These are phyloP conservation scores for Styphnolobium japonicum DNA, from an alignment of 306 rosid genomes.

Conservation along the genomic window DNA sequence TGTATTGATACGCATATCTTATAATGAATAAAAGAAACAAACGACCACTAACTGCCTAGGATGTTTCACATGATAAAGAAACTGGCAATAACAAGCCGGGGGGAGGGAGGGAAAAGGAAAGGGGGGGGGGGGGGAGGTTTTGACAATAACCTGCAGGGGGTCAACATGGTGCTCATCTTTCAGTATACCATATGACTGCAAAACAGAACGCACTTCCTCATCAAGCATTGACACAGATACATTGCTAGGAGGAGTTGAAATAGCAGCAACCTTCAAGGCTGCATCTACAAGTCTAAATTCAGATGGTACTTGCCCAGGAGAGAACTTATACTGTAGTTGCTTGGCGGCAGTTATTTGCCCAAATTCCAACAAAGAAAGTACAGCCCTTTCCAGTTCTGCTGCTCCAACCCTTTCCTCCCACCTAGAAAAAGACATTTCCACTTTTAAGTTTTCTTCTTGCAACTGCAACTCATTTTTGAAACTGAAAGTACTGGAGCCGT, in stretches of 20 bases:
- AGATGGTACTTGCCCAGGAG: conserved; percentile 74
- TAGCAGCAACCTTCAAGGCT: conserved; percentile 77
- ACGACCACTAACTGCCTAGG: neutral
- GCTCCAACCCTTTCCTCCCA: conserved; percentile 98
- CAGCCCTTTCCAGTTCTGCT: conserved; percentile 87
- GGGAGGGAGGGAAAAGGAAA: too few species aligned
- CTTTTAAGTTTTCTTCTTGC: conserved; percentile 67
- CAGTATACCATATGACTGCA: conserved; percentile 46
- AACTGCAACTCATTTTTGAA: conserved; percentile 54
- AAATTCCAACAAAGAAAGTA: conserved; percentile 90
- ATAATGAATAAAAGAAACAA: neutral
- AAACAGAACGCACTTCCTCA: conserved; percentile 64
- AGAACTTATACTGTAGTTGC: conserved; percentile 88
- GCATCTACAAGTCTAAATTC: conserved; percentile 85
- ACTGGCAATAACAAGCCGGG: neutral
- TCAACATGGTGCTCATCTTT: conserved; percentile 50
- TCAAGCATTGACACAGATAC: conserved; percentile 65
- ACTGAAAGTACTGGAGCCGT: conserved; percentile 49
- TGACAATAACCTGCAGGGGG: conserved; percentile 67
- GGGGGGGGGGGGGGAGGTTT: conserved; percentile 10
- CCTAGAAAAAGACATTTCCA: conserved; percentile 78
- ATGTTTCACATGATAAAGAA: neutral
- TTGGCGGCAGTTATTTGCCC: conserved; percentile 94
- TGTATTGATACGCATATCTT: conserved; percentile 1
- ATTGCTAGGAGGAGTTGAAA: conserved; percentile 59